These are phyloP conservation scores for Melampsora larici-populina DNA, from an alignment of 1,284 basidiomycete genomes.

Conservation along the genomic window DNA sequence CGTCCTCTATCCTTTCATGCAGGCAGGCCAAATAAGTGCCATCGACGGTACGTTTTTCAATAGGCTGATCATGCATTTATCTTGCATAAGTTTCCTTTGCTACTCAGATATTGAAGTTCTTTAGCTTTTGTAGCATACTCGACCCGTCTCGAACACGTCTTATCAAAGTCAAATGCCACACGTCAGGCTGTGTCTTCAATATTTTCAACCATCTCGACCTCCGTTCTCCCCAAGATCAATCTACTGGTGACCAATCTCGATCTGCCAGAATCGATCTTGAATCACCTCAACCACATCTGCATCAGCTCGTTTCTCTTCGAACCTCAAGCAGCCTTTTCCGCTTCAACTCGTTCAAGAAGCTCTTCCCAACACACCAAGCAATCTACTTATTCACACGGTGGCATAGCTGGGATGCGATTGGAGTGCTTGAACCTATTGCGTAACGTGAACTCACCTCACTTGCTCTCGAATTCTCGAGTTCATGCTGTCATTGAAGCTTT, in stretches of 20 bases:
- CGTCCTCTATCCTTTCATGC: constrained; percentile 81
- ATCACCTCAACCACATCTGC: constrained; percentile 11
- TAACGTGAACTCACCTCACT: constrained; percentile 1
- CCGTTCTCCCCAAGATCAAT: constrained; percentile 37
- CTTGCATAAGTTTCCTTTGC: not conserved
- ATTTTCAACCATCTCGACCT: constrained; percentile 31
- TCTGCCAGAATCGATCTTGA: constrained; percentile 28
- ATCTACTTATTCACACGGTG: not conserved
- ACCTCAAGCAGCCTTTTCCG: constrained; percentile 2
- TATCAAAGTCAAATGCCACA: constrained; percentile 15
- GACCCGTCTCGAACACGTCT: constrained; percentile 13
- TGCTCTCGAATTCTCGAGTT: not conserved
- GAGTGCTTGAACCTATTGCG: constrained; percentile 42
- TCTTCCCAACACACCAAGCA: constrained; percentile 12
- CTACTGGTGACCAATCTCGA: constrained; percentile 21
- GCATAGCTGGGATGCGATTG: constrained; percentile 32
- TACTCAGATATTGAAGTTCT: constrained; percentile 9
- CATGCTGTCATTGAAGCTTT: not conserved
- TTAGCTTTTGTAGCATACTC: constrained; percentile 22
- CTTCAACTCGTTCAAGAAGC: constrained; percentile 4
- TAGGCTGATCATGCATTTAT: too few species aligned
- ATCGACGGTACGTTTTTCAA: constrained; percentile 22
- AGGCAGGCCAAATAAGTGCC: constrained; percentile 52
- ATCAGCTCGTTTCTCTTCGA: constrained; percentile 34
- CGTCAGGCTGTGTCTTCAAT: constrained; percentile 20